These are phyloP conservation scores for Pelargonium citronellum DNA, from an alignment of 441 rosid genomes.

Conservation along the genomic window DNA sequence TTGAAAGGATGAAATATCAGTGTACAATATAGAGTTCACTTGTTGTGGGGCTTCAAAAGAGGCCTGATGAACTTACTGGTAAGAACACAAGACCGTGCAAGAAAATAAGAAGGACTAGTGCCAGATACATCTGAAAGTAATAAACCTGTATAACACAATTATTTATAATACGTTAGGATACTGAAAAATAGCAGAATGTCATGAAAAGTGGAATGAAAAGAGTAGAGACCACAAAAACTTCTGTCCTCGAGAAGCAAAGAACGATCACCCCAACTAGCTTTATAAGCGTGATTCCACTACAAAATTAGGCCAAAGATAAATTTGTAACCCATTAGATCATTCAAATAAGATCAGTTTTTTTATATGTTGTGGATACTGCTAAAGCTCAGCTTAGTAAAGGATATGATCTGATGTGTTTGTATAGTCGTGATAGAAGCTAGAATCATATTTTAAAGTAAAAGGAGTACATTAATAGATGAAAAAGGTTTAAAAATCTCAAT, in stretches of 20 bases:
- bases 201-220: not conserved
- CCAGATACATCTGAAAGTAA: constrained; percentile 93
- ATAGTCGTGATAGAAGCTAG: not conserved
- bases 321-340: not conserved
- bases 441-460: not conserved
- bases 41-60: not conserved
- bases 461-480: not conserved
- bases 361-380: not conserved
- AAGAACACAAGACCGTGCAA: constrained; percentile 86
- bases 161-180: not conserved
- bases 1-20: not conserved
- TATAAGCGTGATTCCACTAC: constrained; percentile 91
- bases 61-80: constrained; percentile 52
- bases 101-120: constrained; percentile 90
- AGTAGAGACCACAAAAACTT: constrained; percentile 82
- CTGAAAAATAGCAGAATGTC: not conserved
- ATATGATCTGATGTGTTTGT: not conserved
- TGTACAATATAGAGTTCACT: not conserved
- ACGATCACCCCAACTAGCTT: constrained; percentile 93
- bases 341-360: not conserved
- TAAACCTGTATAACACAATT: constrained; percentile 49
- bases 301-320: constrained; percentile 8
- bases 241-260: constrained; percentile 88
- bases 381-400: not conserved
- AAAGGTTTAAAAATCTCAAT: not conserved